These are phyloP conservation scores for Pythium insidiosum DNA, from an alignment of 352 stramenopile species.

Conservation along the genomic window DNA sequence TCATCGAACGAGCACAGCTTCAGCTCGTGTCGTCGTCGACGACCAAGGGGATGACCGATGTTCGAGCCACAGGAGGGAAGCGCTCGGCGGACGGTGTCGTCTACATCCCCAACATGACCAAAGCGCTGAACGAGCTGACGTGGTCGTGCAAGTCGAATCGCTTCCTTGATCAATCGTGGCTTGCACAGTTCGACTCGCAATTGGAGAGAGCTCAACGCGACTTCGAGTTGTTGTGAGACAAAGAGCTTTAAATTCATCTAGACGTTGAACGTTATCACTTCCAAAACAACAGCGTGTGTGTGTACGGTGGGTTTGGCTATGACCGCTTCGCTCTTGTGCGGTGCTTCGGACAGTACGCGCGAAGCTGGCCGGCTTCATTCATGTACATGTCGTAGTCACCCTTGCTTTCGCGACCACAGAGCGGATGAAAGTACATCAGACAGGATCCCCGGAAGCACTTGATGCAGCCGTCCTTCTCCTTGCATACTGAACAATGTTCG, in stretches of 20 bases:
- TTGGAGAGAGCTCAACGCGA: constrained; percentile 62
- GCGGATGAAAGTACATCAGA: constrained; percentile 66
- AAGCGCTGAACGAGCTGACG: constrained; percentile 49
- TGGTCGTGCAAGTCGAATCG: constrained; percentile 65
- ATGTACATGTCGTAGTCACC: constrained; percentile 87
- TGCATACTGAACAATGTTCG: constrained; percentile 52
- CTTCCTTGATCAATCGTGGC: constrained; percentile 73
- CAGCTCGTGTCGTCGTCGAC: background rate
- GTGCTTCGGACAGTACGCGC: constrained; percentile 76
- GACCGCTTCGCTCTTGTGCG: constrained; percentile 33
- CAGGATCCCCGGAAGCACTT: constrained; percentile 76
- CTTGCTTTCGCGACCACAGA: constrained; percentile 76
- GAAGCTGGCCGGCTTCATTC: constrained; percentile 78
- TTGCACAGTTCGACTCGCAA: constrained; percentile 76
- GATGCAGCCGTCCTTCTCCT: constrained; percentile 66
- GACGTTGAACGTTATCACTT: background rate
- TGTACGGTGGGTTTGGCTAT: constrained; percentile 1
- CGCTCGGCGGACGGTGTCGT: constrained; percentile 21
- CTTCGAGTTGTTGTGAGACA: constrained; percentile 49
- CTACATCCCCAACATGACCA: constrained; percentile 37
- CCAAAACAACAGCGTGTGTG: background rate
- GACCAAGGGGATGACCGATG: too few relatives aligned
- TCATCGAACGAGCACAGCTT: constrained; percentile 25
- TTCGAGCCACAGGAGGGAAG: too few relatives aligned
- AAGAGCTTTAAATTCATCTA: too few relatives aligned